Percentiles rank a stretch among this genome's conserved stretches.
Evolutionary conservation across 768 basidiomycete genomes (phyloP).

Genomic region (Mycena kentingensis): DNA sequence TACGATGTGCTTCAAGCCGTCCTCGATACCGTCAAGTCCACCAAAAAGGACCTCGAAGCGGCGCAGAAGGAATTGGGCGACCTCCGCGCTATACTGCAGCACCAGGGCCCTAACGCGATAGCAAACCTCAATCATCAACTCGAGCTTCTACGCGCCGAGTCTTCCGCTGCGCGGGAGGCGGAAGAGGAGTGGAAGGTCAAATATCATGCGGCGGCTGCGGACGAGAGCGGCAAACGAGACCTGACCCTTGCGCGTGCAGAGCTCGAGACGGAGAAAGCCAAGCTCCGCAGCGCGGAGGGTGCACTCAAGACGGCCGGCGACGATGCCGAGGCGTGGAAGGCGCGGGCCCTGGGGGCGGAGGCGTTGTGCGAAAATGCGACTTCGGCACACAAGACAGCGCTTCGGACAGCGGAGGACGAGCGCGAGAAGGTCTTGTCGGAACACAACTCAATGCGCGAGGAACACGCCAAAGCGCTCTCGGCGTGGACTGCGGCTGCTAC

Average conservation of each 20-base stretch:
- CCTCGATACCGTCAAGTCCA: too few relatives aligned
- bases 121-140: neutral
- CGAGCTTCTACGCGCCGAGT: neutral
- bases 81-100: too few relatives aligned
- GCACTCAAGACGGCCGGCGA: constrained; percentile 1
- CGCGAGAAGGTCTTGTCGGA: neutral
- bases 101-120: too few relatives aligned
- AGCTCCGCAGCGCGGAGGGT: constrained; percentile 1
- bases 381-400: too few relatives aligned
- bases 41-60: too few relatives aligned
- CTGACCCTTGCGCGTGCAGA: neutral
- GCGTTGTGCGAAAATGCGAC: too few relatives aligned
- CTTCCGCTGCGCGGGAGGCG: neutral
- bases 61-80: too few relatives aligned
- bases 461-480: neutral
- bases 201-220: neutral
- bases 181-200: neutral
- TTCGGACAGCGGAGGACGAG: constrained; percentile 2
- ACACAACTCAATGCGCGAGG: neutral
- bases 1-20: too few relatives aligned
- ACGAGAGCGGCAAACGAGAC: neutral
- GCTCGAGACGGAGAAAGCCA: constrained; percentile 3
- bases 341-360: too few relatives aligned
- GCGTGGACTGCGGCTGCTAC: neutral
- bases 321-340: too few relatives aligned